Evolutionary conservation across 2,329 filamentous ascomycete species (phyloP).

Genomic region (Fusarium odoratissimum): DNA sequence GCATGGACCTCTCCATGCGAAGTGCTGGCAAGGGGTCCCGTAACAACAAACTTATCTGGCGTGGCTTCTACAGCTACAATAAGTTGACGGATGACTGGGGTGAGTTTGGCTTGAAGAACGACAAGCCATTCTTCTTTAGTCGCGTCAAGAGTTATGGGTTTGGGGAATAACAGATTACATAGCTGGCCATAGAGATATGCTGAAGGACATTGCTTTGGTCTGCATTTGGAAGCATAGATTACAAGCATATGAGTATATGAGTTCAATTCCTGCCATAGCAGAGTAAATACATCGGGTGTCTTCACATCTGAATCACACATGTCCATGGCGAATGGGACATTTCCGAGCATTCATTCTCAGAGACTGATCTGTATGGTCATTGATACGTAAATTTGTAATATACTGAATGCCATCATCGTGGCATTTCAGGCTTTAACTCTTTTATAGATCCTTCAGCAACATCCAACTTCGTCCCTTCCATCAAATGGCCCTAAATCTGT

Average conservation of each 20-base stretch:
- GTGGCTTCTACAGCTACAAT: slow-evolving; percentile 92
- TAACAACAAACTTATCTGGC: slow-evolving; percentile 91
- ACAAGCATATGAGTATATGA: background rate
- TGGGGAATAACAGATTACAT: slow-evolving; percentile 48
- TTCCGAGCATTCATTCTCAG: background rate
- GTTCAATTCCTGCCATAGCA: background rate
- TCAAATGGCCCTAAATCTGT: background rate
- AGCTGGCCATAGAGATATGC: background rate
- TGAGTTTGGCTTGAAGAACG: slow-evolving; percentile 75
- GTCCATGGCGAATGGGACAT: background rate
- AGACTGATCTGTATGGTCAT: background rate
- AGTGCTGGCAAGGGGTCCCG: slow-evolving; percentile 71
- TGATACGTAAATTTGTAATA: slow-evolving; percentile 18
- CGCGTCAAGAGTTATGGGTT: slow-evolving; percentile 71
- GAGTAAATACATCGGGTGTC: background rate
- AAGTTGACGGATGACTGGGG: slow-evolving; percentile 89
- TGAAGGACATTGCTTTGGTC: background rate
- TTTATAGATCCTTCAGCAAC: slow-evolving; percentile 10
- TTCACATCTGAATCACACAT: background rate
- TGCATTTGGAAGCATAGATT: background rate
- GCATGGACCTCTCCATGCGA: slow-evolving; percentile 80
- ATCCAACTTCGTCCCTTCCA: slow-evolving; percentile 4
- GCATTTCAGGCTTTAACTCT: slow-evolving; percentile 5
- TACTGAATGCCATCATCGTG: slow-evolving; percentile 8
- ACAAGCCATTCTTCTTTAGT: slow-evolving; percentile 76